These are phyloP conservation scores for Poterioochromonas sp. DNA, from an alignment of 352 stramenopile species.

Conservation along the genomic window DNA sequence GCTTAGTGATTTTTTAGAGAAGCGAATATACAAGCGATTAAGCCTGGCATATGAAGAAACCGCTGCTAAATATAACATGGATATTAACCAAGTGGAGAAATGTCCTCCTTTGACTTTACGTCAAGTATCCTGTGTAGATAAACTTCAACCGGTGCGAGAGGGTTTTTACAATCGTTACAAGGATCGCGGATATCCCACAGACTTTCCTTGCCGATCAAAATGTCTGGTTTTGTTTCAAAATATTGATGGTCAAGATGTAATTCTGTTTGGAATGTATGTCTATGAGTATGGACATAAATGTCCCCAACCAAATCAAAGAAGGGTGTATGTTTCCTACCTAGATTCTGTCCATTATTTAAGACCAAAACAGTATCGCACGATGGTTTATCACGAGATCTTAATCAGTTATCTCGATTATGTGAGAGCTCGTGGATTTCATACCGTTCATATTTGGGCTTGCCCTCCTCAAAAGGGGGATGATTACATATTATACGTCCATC, in stretches of 20 bases:
- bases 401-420: constrained; percentile 96
- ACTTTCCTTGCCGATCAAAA: constrained; percentile 84
- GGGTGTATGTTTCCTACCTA: constrained; percentile 96
- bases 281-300: constrained; percentile 98
- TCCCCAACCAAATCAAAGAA: constrained; percentile 79
- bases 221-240: constrained; percentile 99
- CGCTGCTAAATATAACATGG: constrained; percentile 62
- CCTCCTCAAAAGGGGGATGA: constrained; percentile 96
- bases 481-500: constrained; percentile 99
- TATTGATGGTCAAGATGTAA: constrained; percentile 95
- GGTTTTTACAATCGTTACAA: constrained; percentile 14
- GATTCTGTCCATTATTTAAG: constrained; percentile 99
- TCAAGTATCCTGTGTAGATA: constrained; percentile 89
- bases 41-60: constrained; percentile 71
- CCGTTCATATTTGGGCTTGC: constrained; percentile 97
- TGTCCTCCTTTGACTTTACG: constrained; percentile 80
- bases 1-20: constrained; percentile 84
- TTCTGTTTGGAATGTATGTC: constrained; percentile 99
- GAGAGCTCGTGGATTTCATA: constrained; percentile 89
- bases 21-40: constrained; percentile 72
- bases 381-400: constrained; percentile 97
- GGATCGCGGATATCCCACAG: constrained; percentile 40
- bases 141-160: constrained; percentile 77
- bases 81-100: constrained; percentile 74
- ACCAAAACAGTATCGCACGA: constrained; percentile 84